These are phyloP conservation scores for Buxus sempervirens DNA, from an alignment of 164 flowering plant species.

Conservation along the genomic window DNA sequence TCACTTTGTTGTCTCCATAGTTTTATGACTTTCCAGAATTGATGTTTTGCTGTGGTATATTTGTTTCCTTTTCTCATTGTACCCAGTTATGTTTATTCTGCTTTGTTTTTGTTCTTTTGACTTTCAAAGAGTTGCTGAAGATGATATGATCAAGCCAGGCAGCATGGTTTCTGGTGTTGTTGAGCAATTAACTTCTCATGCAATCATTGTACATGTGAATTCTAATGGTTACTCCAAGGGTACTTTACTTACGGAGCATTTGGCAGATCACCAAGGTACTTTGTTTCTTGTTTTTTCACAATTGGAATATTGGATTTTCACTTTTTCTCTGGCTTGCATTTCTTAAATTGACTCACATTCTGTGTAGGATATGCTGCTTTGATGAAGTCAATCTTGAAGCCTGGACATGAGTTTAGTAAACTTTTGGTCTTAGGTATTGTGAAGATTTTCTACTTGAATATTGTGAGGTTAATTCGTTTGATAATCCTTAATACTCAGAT, in stretches of 20 bases:
- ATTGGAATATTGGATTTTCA: neutral
- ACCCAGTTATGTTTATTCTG: no score
- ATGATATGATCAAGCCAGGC: constrained; percentile 58
- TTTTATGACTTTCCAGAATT: no score
- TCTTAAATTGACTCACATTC: constrained; percentile 2
- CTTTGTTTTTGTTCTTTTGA: neutral
- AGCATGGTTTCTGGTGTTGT: constrained; percentile 77
- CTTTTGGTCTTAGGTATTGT: constrained; percentile 79
- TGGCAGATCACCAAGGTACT: constrained; percentile 83
- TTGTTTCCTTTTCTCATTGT: no score
- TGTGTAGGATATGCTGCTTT: constrained; percentile 53
- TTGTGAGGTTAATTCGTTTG: no score
- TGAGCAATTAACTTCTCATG: constrained; percentile 47
- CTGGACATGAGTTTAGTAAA: constrained; percentile 74
- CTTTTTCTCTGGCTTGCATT: constrained; percentile 5
- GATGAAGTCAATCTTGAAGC: constrained; percentile 68
- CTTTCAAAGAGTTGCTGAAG: constrained; percentile 43
- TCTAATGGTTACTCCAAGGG: constrained; percentile 54
- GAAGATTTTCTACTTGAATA: no score
- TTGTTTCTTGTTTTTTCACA: neutral
- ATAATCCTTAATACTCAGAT: no score
- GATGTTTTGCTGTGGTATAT: no score
- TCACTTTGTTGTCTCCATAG: no score
- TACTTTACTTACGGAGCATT: constrained; percentile 64
- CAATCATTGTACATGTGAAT: constrained; percentile 49